Evolutionary conservation across 2,329 filamentous ascomycete genomes (phyloP), one percentile per base, ranked within the genome.

Genomic region (Phialophora expanda): DNA sequence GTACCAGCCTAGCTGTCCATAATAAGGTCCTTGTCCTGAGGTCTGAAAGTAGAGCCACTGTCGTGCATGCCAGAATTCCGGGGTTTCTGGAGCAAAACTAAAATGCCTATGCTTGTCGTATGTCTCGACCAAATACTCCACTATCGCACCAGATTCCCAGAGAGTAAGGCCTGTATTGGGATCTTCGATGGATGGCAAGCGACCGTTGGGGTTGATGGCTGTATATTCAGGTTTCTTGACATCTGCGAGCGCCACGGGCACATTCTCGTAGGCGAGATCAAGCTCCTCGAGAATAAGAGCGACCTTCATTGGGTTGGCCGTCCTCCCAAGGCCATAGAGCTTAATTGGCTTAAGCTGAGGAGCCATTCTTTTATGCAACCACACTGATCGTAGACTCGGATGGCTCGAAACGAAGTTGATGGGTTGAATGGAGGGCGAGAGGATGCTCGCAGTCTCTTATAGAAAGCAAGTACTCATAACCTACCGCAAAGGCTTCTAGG

Each of bases 1-100:
- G 72, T 81, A 83, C 81, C 80, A 84, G 30, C 73, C 75, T 0
- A 73, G 74, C 70, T 84, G 82, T 14, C 82, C 83, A 65, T 77
- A 83, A 70, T 83, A 84, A 0, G 81, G 82, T 0, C 81, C 82
- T 68, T 84, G 82, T 7, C 81, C 81, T 1, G 76, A 76, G 48
- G 74, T 73, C 72, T 84, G 81, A 73, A 78, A 82, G 70, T 76
- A 77, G 4, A 83, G 76, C 77, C 79, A 83, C 48, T 81, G 79
- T 65, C 78, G 78, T 3, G 77, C 76, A 2, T 76, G 73, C 66
- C 77, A 79, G 57, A 71, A 73, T 34, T 82, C 79, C 2, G 75
- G 72, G 4, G 72, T 74, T 0, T 71, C 58, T 4, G 64, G 20
- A 4, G 57, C 26, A 66, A 79, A 82, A 56, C 75, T 77, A 26